A percentile compares a stretch with the other conserved stretches of the same genome.
phyloP scores from a whole-genome alignment of 257 asterid genomes.

The Sherardia arvensis region DNA sequence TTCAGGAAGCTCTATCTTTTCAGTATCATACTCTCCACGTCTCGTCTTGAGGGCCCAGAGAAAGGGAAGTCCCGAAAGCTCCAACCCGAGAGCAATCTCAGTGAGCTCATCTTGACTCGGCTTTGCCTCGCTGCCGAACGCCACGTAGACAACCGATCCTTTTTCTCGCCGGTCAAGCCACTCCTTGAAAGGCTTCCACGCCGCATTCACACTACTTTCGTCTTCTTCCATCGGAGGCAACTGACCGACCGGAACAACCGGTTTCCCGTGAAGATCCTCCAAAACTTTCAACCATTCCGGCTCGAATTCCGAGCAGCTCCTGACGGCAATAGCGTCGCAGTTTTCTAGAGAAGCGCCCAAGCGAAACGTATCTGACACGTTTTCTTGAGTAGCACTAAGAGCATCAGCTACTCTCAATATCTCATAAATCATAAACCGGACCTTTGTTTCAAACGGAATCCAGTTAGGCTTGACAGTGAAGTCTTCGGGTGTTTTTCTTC shows the following conservation, averaged over 20 bases:
- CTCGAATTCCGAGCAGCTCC: conserved; percentile 25
- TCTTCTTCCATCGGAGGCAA: conserved; percentile 8
- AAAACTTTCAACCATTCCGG: conserved; percentile 20
- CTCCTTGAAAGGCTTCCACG: conserved; percentile 14
- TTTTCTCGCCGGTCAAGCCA: conserved; percentile 26
- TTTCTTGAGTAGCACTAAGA: not conserved
- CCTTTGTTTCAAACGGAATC: conserved; percentile 24
- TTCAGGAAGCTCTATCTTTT: conserved; percentile 11
- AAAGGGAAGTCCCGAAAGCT: conserved; percentile 21
- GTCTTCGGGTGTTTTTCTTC: conserved; percentile 19
- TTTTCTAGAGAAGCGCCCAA: not conserved
- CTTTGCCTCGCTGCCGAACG: conserved; percentile 34
- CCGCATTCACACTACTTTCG: not conserved
- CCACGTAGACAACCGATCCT: too few relatives aligned
- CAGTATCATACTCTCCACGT: conserved; percentile 15
- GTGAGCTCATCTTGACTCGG: conserved; percentile 23
- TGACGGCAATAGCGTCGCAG: conserved; percentile 7
- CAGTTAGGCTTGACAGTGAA: conserved; percentile 18
- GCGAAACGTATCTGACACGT: conserved; percentile 12
- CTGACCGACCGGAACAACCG: conserved; percentile 21
- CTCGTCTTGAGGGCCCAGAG: conserved; percentile 21
- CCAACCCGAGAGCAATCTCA: conserved; percentile 25
- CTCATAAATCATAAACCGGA: conserved; percentile 12
- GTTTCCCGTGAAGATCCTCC: conserved; percentile 14
- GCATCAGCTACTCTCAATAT: not conserved